Base-by-base conservation (phyloP, 2,329 filamentous ascomycete species). In the Aphanoascus verrucosus region DNA sequence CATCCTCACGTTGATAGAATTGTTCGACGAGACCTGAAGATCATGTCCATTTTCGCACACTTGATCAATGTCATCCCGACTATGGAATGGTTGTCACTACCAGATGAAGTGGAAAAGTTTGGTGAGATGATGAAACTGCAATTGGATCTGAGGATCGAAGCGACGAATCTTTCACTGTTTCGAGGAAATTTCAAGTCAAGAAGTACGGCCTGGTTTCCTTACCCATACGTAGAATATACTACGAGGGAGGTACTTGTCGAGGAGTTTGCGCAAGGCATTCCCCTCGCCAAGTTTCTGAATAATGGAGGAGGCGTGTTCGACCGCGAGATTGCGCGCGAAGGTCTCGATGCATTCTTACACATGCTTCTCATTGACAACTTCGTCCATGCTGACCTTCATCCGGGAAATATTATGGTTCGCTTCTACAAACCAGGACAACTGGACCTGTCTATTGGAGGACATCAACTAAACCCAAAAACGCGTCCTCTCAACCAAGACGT, bases 91-190 rank as follows among this genome's bases (percentile, higher is more conserved):
- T 77, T 98, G 5, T 96, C 91, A 0, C 81, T 98, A 7, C 93
- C 93, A 0, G 91, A 96, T 61, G 93, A 98, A 67, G 93, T 97
- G 2, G 72, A 77, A 12, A 89, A 97, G 64, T 98, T 98, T 64
- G 91, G 90, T 20, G 86, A 94, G 65, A 98, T 98, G 93, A 98
- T 98, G 93, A 85, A 85, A 63, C 75, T 97, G n/a, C 93, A 98
- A 67, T 77, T 98, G 2, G 93, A 98, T 69, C 77, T 98, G 35
- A 85, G 93, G 50, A 97, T 97, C 56, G 93, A 98, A 69, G 85
- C 89, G 1, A 85, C 90, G 37, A 98, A 98, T 63, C 75, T 98
- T 2, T 68, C 84, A 19, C 82, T 84, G 12, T 97, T 98, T 74
- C 83, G 93, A 50, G 84, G 85, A 62, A 88, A 96, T 66, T 98